Base-by-base conservation (phyloP, 2,329 filamentous ascomycete species). In the Colletotrichum spaethianum region DNA sequence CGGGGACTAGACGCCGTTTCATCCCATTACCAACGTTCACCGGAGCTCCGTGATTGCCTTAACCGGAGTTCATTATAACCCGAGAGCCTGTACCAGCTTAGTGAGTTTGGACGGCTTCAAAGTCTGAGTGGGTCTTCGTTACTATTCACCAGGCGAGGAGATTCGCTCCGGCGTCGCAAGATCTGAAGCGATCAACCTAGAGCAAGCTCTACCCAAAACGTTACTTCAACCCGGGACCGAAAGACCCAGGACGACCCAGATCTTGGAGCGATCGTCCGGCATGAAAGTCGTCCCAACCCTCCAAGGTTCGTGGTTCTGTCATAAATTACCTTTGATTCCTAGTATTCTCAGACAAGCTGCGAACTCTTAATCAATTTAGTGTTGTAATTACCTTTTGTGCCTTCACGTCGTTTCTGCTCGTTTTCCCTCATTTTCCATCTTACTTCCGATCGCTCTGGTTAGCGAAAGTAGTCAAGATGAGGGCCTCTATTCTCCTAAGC, bases 1-100 rank as follows among this genome's bases (percentile, higher is more conserved):
- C 18, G 26, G 26, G n/a, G 36, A 50, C 2, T 23, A 4, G 23
- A 46, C 16, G 48, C 28, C 53, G 63, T 67, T 61, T 67, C 63
- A 67, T 56, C 63, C 33, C 11, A 55, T 62, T 8, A 62, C n/a
- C 33, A n/a, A 56, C 56, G 31, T 48, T 44, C 12, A 28, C 26
- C 68, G 68, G 63, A 71, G 14, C 55, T 71, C 63, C 68, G 68
- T 46, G 48, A 40, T 46, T 33, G 20, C 38, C 63, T 38, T 26
- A 67, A 40, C 7, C 28, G 55, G 63, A 38, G 50, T 36, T n/a
- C 4, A 18, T n/a, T 8, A 52, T 31, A 16, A 31, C 40, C 40
- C 40, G 40, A 33, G 60, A 8, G 12, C 18, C 8, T 20, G 60
- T 33, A 28, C 9, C 6, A 23, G 26, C 44, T n/a, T 26, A 26